Conservation (phyloP, 805 yeast species). For the Starmerella etchellsii region DNA sequence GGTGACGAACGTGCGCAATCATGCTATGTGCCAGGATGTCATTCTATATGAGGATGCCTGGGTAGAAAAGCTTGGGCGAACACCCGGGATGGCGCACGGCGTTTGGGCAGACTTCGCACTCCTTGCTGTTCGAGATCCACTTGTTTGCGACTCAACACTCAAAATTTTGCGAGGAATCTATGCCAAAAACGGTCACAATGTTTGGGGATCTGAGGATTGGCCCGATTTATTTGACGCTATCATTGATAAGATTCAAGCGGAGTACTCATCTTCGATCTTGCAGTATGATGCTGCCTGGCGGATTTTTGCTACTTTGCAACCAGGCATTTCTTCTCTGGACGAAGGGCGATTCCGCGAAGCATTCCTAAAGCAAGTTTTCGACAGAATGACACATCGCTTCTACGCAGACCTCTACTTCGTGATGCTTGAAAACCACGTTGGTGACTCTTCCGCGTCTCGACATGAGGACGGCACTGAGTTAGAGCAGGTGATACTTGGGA, state of each 20-base stretch:
- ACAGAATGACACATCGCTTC: not conserved
- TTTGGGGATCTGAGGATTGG: not conserved
- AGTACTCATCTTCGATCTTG: not conserved
- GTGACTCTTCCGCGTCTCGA: not conserved
- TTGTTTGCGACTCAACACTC: not conserved
- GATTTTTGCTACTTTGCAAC: not conserved
- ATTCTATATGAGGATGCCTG: not conserved
- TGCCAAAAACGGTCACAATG: not conserved
- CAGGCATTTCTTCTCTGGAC: not conserved
- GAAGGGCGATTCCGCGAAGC: not conserved
- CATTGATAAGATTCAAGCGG: not conserved
- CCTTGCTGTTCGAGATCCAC: not conserved
- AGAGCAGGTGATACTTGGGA: not conserved
- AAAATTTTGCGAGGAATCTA: not conserved
- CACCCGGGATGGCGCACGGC: not conserved
- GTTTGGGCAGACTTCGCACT: slow-evolving; percentile 1
- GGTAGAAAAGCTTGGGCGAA: not conserved
- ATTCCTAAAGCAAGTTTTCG: not conserved
- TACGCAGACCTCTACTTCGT: not conserved
- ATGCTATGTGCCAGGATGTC: not conserved
- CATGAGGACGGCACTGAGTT: not conserved
- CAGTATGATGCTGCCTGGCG: slow-evolving; percentile 1
- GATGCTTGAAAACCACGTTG: not conserved
- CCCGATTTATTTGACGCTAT: not conserved
- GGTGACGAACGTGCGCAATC: not conserved